Base-by-base conservation (phyloP, 306 rosid genomes). In the Citrullus mucosospermus region DNA sequence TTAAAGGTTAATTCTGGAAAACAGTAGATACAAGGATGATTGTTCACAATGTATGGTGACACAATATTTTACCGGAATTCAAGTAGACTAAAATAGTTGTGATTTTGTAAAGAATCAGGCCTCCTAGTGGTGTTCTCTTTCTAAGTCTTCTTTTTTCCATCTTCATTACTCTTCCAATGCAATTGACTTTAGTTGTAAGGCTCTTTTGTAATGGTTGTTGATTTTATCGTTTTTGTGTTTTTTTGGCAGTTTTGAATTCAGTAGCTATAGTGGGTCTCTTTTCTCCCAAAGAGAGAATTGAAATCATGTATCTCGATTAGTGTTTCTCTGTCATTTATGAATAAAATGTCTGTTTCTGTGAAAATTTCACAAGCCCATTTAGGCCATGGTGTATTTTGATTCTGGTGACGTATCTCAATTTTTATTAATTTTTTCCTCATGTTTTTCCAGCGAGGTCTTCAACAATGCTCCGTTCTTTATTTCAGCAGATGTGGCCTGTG, bases 391-490 rank as follows among this genome's bases (percentile, higher is more conserved):
- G 61, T 39, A 43, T 59, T 78, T 50, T 60, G 46, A 17, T 74
- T 43, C 60, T 72, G 78, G 67, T 78, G 56, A 73, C 44, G 13
- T 48, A 54, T 61, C 81, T 80, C 79, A 51, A 50, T 79, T 30
- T 84, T 65, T 77, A 68, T 78, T 84, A 58, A 83, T 81, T 67
- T 70, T 28, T 39, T n/a, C 79, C n/a, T 36, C 4, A 78, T 48
- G 74, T 86, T 83, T 81, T 73, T 76, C 86, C 87, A 95, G 99
- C 25, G 97, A 80, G 84, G 97, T 95, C 78, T 92, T 92, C 84
- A 95, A 93, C 79, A 89, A 91, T 82, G 81, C 99, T 7, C 99
- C 99, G 25, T 95, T 95, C 88, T 92, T 95, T 81, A 91, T 95
- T 82, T 83, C 99, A 63, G 99, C 99, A 67, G 99, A 95, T 67